Evolutionary conservation across 2,329 filamentous ascomycete species (phyloP).

Genomic region (Blastomyces gilchristii): DNA sequence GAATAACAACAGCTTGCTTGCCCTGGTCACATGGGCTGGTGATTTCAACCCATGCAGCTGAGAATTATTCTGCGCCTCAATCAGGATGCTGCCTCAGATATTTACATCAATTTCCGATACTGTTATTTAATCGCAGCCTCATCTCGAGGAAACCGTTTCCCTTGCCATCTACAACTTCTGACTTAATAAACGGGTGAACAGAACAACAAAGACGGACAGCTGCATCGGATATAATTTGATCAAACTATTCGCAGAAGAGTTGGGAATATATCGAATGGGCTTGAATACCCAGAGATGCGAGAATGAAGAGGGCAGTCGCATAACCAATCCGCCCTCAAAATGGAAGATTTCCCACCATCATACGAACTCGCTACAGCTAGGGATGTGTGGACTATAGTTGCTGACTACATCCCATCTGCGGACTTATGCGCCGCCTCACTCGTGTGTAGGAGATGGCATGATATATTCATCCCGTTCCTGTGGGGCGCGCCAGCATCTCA

Average conservation of each 20-base stretch:
- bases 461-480: slow-evolving; percentile 48
- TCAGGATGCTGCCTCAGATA: neutral
- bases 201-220: too few species aligned
- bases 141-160: too few species aligned
- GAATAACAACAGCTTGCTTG: neutral
- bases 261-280: neutral
- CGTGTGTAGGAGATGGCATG: slow-evolving; percentile 49
- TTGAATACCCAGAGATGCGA: neutral
- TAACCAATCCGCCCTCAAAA: neutral
- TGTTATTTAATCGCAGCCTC: too few species aligned
- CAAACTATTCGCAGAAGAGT: neutral
- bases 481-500: slow-evolving; percentile 56
- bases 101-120: neutral
- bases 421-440: slow-evolving; percentile 47
- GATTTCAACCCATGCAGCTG: neutral
- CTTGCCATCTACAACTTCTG: neutral
- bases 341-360: slow-evolving; percentile 49
- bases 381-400: slow-evolving; percentile 47
- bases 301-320: neutral
- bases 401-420: slow-evolving; percentile 46
- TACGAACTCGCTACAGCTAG: slow-evolving; percentile 47
- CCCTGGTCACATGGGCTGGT: neutral
- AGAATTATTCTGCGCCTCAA: neutral
- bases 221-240: neutral
- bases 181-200: neutral